These are phyloP conservation scores for Lecanicillium sp. DNA, from an alignment of 2,329 filamentous ascomycete species.

Conservation along the genomic window DNA sequence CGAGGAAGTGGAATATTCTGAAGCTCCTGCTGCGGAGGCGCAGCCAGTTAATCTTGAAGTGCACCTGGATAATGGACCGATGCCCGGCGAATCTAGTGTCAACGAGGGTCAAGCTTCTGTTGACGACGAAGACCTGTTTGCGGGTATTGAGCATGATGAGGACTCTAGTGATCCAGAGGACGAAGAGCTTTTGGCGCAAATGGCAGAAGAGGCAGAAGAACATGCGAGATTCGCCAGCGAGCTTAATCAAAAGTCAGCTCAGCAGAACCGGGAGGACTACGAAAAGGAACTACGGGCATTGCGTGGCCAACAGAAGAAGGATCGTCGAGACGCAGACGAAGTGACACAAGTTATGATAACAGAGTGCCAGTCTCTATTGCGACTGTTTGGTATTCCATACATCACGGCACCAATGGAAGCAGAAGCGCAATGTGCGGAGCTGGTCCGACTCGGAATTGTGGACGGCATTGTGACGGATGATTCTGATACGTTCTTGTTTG, in stretches of 20 bases:
- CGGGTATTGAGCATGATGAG: slow-evolving; percentile 57
- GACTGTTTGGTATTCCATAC: slow-evolving; percentile 89
- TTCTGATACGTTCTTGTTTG: slow-evolving; percentile 93
- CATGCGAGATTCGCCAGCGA: slow-evolving; percentile 87
- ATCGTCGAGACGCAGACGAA: slow-evolving; percentile 91
- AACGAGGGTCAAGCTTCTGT: slow-evolving; percentile 7
- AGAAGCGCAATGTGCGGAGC: slow-evolving; percentile 91
- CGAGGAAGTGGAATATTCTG: slow-evolving; percentile 25
- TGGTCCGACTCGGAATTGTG: slow-evolving; percentile 78
- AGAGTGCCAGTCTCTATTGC: slow-evolving; percentile 86
- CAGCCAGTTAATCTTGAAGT: not conserved
- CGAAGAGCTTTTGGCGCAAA: slow-evolving; percentile 76
- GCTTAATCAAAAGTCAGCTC: slow-evolving; percentile 67
- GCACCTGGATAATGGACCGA: not conserved
- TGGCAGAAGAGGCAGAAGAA: slow-evolving; percentile 86
- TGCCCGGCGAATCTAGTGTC: not conserved
- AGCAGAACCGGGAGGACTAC: slow-evolving; percentile 69
- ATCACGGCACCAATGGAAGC: slow-evolving; percentile 98
- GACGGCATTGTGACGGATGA: slow-evolving; percentile 98
- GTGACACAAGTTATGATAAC: slow-evolving; percentile 93
- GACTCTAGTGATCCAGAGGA: slow-evolving; percentile 84
- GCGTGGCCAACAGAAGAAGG: slow-evolving; percentile 91
- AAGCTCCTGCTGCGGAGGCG: slow-evolving; percentile 5
- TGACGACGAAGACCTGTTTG: slow-evolving; percentile 32
- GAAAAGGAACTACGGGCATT: slow-evolving; percentile 81